A percentile compares a stretch with the other conserved stretches of the same genome.
phyloP scores from a whole-genome alignment of 495 filamentous ascomycete genomes.

The Penicilliopsis zonata region DNA sequence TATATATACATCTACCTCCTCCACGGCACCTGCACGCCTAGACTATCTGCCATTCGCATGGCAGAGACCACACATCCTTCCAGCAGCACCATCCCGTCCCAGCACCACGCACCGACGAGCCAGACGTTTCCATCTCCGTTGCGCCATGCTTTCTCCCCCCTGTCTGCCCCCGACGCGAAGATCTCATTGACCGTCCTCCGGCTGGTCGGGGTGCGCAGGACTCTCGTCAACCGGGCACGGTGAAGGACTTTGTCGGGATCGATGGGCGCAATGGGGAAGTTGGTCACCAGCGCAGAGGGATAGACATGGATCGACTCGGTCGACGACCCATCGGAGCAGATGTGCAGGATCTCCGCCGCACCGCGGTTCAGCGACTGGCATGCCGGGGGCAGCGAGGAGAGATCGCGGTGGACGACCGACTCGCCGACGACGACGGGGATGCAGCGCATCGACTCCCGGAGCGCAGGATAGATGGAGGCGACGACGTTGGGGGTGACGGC shows the following conservation, averaged over 20 bases:
- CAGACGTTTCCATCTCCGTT: constrained; percentile 40
- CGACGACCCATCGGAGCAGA: constrained; percentile 12
- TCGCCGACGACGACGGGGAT: constrained; percentile 33
- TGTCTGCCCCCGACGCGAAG: constrained; percentile 9
- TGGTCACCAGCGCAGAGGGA: constrained; percentile 20
- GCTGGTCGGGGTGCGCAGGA: constrained; percentile 20
- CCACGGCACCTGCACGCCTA: constrained; percentile 38
- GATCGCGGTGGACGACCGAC: constrained; percentile 33
- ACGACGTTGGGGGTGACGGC: constrained; percentile 34
- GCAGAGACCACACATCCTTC: constrained; percentile 47
- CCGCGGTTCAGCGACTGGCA: constrained; percentile 2
- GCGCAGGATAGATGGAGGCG: constrained; percentile 27
- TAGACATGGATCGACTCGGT: constrained; percentile 28
- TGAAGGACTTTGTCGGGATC: constrained; percentile 17
- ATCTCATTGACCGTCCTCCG: constrained; percentile 20
- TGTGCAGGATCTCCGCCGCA: constrained; percentile 10
- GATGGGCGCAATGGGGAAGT: constrained; percentile 17
- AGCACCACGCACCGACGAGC: constrained; percentile 47
- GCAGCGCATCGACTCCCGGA: constrained; percentile 16
- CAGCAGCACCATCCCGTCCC: constrained; percentile 52
- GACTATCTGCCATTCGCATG: constrained; percentile 32
- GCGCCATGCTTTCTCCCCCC: constrained; percentile 17
- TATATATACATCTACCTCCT: too few relatives aligned
- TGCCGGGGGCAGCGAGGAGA: constrained; percentile 3
- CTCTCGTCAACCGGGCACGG: constrained; percentile 16